Percentiles rank a stretch among this genome's conserved stretches.
Conservation (phyloP, 208 protist genomes). For the Trypanosomatidae sp. region DNA sequence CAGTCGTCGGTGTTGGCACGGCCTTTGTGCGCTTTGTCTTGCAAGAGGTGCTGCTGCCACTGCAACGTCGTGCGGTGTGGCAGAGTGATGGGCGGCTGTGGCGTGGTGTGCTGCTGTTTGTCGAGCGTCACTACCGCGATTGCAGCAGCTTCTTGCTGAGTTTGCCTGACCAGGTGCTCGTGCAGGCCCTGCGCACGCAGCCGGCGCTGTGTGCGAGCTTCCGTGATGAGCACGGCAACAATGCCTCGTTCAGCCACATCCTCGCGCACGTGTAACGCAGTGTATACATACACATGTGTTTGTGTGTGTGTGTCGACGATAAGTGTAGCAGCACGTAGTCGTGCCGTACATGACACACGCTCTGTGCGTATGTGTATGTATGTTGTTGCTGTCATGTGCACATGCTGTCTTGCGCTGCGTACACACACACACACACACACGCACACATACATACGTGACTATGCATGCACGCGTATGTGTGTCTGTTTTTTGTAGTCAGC, state of each 20-base stretch:
- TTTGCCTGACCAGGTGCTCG: slow-evolving; percentile 58
- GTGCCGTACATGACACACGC: not conserved
- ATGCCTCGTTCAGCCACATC: slow-evolving; percentile 61
- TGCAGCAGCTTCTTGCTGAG: slow-evolving; percentile 61
- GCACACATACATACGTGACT: too few relatives aligned
- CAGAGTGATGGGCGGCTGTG: slow-evolving; percentile 50
- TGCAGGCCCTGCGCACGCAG: slow-evolving; percentile 32
- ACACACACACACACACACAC: too few relatives aligned
- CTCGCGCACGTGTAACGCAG: slow-evolving; percentile 26
- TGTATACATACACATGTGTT: not conserved
- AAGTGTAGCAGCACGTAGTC: not conserved
- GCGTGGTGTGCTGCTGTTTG: slow-evolving; percentile 53
- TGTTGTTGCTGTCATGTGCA: too few relatives aligned
- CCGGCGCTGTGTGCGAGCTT: slow-evolving; percentile 32
- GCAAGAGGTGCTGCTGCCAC: slow-evolving; percentile 30
- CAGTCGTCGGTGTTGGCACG: too few relatives aligned
- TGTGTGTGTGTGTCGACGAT: too few relatives aligned
- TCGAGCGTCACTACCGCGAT: slow-evolving; percentile 53
- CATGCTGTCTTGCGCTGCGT: too few relatives aligned
- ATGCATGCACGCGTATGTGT: too few relatives aligned
- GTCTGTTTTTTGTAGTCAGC: not conserved
- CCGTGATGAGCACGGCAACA: slow-evolving; percentile 59
- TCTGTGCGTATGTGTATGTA: slow-evolving; percentile 1
- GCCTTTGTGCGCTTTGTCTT: slow-evolving; percentile 45
- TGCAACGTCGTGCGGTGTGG: slow-evolving; percentile 38